These are phyloP conservation scores for Cercophora samala DNA, from an alignment of 495 filamentous ascomycete species.

Conservation along the genomic window DNA sequence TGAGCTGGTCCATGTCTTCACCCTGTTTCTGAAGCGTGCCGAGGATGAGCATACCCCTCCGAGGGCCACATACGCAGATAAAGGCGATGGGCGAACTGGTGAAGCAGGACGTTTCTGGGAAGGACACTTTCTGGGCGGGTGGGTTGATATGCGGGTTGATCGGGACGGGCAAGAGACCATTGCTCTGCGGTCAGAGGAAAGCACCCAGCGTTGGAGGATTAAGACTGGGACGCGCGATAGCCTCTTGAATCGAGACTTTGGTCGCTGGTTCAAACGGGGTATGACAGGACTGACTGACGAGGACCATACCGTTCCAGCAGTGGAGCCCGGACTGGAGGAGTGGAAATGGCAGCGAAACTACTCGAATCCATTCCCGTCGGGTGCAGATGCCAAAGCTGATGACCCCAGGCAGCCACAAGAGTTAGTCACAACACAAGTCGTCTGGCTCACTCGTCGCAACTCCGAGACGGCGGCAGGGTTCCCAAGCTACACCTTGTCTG, in stretches of 20 bases:
- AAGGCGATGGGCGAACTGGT: not conserved
- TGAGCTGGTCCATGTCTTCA: conserved; percentile 13
- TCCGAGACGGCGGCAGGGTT: not conserved
- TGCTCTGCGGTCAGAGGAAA: conserved; percentile 1
- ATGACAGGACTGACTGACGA: not conserved
- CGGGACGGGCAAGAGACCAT: not conserved
- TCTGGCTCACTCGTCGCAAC: not conserved
- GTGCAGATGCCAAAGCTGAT: not conserved
- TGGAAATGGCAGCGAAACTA: not conserved
- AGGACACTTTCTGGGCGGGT: not conserved
- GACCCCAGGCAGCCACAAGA: not conserved
- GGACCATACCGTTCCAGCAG: not conserved
- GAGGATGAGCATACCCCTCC: conserved; percentile 7
- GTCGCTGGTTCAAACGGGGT: not conserved
- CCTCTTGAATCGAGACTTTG: not conserved
- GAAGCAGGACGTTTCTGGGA: conserved; percentile 16
- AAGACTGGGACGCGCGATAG: not conserved
- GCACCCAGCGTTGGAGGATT: not conserved
- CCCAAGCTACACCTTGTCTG: not conserved
- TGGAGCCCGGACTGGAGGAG: not conserved
- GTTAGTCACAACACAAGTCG: not conserved
- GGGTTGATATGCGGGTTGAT: conserved; percentile 1
- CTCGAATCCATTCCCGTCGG: not conserved
- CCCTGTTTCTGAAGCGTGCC: not conserved
- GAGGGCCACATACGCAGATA: not conserved